Evolutionary conservation across 208 protist genomes (phyloP).

Genomic region (Leishmania lainsoni): DNA sequence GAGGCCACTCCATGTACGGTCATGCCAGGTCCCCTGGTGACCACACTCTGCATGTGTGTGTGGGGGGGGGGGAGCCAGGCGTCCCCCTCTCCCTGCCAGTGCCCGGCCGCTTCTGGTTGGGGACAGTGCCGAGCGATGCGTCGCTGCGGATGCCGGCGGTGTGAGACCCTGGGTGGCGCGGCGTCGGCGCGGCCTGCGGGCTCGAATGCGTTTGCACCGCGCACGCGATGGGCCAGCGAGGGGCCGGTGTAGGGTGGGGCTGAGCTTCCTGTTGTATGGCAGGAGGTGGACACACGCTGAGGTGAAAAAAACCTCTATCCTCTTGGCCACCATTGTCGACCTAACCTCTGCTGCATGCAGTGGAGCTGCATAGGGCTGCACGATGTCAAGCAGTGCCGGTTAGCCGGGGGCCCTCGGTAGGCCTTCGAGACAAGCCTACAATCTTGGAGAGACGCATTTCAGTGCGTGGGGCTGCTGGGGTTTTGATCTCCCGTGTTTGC

Average conservation of each 20-base stretch:
- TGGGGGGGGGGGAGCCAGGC: background rate
- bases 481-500: no score
- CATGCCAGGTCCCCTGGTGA: no score
- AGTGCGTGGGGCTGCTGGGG: no score
- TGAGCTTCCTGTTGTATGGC: background rate
- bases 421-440: background rate
- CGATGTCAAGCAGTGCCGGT: background rate
- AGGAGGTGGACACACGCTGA: background rate
- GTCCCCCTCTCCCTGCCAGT: background rate
- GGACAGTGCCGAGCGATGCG: no score
- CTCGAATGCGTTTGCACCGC: background rate
- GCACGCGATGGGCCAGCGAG: background rate
- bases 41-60: background rate
- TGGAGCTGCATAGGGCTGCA: background rate
- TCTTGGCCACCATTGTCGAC: background rate
- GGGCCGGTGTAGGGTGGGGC: background rate
- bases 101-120: background rate
- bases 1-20: background rate
- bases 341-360: background rate
- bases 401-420: background rate
- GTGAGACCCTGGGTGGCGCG: background rate
- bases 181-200: background rate
- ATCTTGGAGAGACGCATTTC: background rate
- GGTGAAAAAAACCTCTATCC: background rate
- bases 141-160: background rate